phyloP scores from a whole-genome alignment of 768 basidiomycete species.

The Trametopsis cervina region DNA sequence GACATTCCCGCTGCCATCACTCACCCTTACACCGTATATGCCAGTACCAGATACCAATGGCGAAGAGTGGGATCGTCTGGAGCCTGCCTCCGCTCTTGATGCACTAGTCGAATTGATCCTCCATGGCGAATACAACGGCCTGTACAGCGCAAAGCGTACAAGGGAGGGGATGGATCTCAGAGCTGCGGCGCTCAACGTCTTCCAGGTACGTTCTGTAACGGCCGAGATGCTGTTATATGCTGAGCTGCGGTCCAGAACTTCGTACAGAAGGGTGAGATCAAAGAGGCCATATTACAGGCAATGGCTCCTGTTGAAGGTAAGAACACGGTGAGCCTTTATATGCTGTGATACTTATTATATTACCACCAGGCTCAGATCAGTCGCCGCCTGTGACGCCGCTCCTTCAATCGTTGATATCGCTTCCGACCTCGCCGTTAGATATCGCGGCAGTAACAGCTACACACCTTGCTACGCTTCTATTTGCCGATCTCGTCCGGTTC shows the following conservation, averaged over 20 bases:
- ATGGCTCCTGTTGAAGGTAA: conserved; percentile 60
- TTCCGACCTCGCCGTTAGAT: conserved; percentile 57
- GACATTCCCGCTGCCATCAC: conserved; percentile 57
- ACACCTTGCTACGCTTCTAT: conserved; percentile 72
- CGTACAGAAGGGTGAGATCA: conserved; percentile 65
- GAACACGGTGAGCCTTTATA: conserved; percentile 21
- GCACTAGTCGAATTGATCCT: conserved; percentile 76
- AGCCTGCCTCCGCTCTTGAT: conserved; percentile 74
- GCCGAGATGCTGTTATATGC: neutral
- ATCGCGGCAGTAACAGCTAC: conserved; percentile 51
- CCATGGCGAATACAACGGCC: conserved; percentile 84
- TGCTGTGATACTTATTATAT: too few species aligned
- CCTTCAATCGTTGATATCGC: conserved; percentile 56
- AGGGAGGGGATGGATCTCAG: conserved; percentile 71
- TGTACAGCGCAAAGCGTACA: conserved; percentile 42
- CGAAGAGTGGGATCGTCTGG: conserved; percentile 89
- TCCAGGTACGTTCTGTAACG: conserved; percentile 57
- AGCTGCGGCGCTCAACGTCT: conserved; percentile 69
- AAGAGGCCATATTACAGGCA: conserved; percentile 59
- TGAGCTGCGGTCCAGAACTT: conserved; percentile 47
- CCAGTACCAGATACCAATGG: conserved; percentile 78
- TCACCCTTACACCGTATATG: conserved; percentile 68
- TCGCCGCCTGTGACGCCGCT: conserved; percentile 55
- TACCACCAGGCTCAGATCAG: conserved; percentile 26
- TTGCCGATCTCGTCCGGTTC: conserved; percentile 69